Conservation (phyloP, 192 early-diverging fungal genomes). For the Phlyctochytrium arcticum region DNA sequence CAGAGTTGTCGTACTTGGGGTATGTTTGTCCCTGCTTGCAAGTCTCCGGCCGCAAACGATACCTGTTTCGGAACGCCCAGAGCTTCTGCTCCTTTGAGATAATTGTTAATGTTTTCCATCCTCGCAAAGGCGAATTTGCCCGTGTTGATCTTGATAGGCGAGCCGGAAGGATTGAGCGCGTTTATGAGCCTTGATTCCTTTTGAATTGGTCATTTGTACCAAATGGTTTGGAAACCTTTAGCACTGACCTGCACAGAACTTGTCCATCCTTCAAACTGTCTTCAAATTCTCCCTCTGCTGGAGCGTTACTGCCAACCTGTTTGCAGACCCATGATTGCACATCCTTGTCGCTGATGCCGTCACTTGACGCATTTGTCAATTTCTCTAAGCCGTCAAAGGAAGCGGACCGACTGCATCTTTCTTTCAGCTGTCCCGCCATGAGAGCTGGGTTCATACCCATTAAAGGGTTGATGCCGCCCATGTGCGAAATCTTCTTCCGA, state of each 20-base stretch:
- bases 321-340: background rate
- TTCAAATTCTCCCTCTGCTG: background rate
- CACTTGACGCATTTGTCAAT: too few relatives aligned
- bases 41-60: conserved; percentile 18
- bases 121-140: conserved; percentile 27
- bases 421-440: conserved; percentile 11
- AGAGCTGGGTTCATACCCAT: conserved; percentile 11
- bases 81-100: conserved; percentile 7
- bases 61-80: conserved; percentile 15
- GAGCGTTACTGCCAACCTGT: background rate
- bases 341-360: too few relatives aligned
- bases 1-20: too few relatives aligned
- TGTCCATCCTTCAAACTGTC: conserved; percentile 9
- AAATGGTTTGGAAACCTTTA: background rate
- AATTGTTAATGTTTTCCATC: conserved; percentile 32
- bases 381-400: too few relatives aligned
- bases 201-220: background rate
- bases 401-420: background rate
- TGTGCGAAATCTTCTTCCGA: conserved; percentile 9
- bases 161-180: conserved; percentile 2
- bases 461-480: conserved; percentile 19
- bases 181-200: conserved; percentile 31
- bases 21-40: too few relatives aligned
- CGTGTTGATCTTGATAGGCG: conserved; percentile 26
- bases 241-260: conserved; percentile 11